A percentile compares a stretch with the other conserved stretches of the same genome.
Evolutionary conservation across 495 filamentous ascomycete genomes (phyloP).

Genomic region (Daldinia bambusicola): DNA sequence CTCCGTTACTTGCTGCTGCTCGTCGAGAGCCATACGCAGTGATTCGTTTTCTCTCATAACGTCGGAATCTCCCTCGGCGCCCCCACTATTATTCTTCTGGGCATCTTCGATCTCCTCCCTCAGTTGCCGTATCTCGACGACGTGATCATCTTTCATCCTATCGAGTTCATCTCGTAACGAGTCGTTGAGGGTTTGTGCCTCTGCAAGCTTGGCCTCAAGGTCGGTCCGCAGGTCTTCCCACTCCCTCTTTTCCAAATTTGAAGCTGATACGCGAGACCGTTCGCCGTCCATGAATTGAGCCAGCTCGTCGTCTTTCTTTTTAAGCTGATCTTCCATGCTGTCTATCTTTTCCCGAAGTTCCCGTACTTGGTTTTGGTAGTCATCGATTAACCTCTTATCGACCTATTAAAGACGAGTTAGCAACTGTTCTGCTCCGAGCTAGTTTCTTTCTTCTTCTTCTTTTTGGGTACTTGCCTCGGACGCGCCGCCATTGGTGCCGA

Average conservation of each 20-base stretch:
- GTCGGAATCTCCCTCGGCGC: slow-evolving; percentile 61
- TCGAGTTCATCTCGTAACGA: slow-evolving; percentile 82
- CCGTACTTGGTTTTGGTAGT: slow-evolving; percentile 80
- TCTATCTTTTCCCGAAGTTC: slow-evolving; percentile 79
- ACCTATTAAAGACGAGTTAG: slow-evolving; percentile 52
- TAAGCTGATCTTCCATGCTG: slow-evolving; percentile 70
- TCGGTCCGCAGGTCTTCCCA: slow-evolving; percentile 78
- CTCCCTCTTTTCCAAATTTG: slow-evolving; percentile 69
- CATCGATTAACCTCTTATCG: slow-evolving; percentile 76
- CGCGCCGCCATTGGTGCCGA: slow-evolving; percentile 52
- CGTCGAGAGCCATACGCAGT: slow-evolving; percentile 72
- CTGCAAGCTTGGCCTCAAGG: slow-evolving; percentile 80
- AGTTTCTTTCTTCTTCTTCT: no score
- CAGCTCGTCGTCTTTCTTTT: slow-evolving; percentile 62
- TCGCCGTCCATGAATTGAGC: slow-evolving; percentile 54
- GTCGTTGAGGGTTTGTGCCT: slow-evolving; percentile 80
- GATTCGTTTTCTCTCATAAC: slow-evolving; percentile 76
- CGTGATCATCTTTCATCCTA: slow-evolving; percentile 72
- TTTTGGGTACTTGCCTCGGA: slow-evolving; percentile 59
- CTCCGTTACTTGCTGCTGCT: slow-evolving; percentile 86
- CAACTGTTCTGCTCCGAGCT: not conserved
- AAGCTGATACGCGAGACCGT: slow-evolving; percentile 53
- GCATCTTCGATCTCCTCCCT: slow-evolving; percentile 71
- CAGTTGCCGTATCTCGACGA: slow-evolving; percentile 69
- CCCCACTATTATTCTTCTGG: slow-evolving; percentile 43